A percentile compares a stretch with the other conserved stretches of the same genome.
These are phyloP conservation scores for Pyricularia sp. DNA, from an alignment of 2,329 filamentous ascomycete genomes.

Conservation along the genomic window DNA sequence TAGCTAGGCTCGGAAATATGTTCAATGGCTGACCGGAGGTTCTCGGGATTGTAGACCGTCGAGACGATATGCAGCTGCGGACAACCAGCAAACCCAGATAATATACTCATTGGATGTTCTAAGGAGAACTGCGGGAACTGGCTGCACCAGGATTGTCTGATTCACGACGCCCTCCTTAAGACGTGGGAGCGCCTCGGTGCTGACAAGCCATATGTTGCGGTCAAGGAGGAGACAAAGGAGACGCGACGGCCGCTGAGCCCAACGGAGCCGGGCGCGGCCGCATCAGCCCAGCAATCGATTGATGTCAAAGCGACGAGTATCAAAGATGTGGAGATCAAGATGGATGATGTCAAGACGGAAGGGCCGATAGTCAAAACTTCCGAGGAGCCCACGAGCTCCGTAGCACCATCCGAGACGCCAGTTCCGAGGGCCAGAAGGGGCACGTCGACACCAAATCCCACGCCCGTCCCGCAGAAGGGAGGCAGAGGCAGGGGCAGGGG, in stretches of 20 bases:
- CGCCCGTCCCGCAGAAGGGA: slow-evolving; percentile 3
- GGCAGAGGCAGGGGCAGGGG: not conserved
- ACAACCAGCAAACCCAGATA: slow-evolving; percentile 49
- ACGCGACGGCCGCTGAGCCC: slow-evolving; percentile 36
- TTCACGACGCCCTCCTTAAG: slow-evolving; percentile 37
- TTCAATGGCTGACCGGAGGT: not conserved
- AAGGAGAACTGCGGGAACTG: slow-evolving; percentile 41
- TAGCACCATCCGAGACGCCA: slow-evolving; percentile 4
- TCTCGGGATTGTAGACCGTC: slow-evolving; percentile 27
- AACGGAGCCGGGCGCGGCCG: slow-evolving; percentile 35
- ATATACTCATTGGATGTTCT: slow-evolving; percentile 44
- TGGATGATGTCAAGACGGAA: slow-evolving; percentile 18
- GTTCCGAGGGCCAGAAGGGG: not conserved
- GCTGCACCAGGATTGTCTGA: slow-evolving; percentile 52
- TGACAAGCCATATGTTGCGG: slow-evolving; percentile 33
- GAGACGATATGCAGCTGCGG: slow-evolving; percentile 44
- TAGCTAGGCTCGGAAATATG: not conserved
- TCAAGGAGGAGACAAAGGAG: slow-evolving; percentile 27
- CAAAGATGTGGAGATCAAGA: slow-evolving; percentile 9
- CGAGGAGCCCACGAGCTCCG: slow-evolving; percentile 13
- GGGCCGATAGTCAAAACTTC: slow-evolving; percentile 12
- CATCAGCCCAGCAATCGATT: slow-evolving; percentile 35
- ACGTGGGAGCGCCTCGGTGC: slow-evolving; percentile 37
- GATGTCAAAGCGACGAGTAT: slow-evolving; percentile 36
- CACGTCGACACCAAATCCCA: not conserved